Conservation (phyloP, 2,329 filamentous ascomycete genomes). For the Berkeleyomyces rouxiae region DNA sequence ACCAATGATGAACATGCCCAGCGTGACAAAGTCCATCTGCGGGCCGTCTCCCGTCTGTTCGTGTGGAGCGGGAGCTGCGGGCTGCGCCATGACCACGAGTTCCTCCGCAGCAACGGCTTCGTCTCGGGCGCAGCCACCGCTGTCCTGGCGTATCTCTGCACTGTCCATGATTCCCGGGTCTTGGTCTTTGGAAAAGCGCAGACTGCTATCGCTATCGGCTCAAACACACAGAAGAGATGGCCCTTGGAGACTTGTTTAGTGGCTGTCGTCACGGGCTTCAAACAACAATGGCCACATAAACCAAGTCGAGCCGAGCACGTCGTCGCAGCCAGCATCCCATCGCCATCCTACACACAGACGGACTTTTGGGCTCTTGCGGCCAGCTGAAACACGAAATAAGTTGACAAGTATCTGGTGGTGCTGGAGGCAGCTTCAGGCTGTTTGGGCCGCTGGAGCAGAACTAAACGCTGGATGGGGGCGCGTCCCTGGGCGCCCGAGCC, state of each 20-base stretch:
- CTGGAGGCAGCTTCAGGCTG: not conserved
- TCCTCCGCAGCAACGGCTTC: not conserved
- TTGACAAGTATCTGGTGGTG: not conserved
- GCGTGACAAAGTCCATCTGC: conserved; percentile 46
- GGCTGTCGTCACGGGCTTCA: not conserved
- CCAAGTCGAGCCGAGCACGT: not conserved
- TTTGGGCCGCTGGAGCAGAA: no score
- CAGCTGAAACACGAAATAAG: not conserved
- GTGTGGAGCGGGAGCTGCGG: not conserved
- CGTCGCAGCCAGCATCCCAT: not conserved
- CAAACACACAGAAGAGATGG: not conserved
- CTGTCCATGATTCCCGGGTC: not conserved
- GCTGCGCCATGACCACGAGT: not conserved
- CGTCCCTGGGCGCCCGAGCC: no score
- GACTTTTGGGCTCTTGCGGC: not conserved
- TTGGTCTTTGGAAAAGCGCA: not conserved
- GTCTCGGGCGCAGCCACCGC: not conserved
- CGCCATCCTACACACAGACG: not conserved
- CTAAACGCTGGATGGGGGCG: no score
- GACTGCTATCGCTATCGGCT: not conserved
- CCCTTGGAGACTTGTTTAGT: not conserved
- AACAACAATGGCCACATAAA: not conserved
- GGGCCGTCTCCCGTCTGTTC: not conserved
- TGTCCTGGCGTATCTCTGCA: not conserved
- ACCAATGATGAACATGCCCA: conserved; percentile 64